These are phyloP conservation scores for Pinus taeda DNA, from an alignment of 75 land plant genomes.

Conservation along the genomic window DNA sequence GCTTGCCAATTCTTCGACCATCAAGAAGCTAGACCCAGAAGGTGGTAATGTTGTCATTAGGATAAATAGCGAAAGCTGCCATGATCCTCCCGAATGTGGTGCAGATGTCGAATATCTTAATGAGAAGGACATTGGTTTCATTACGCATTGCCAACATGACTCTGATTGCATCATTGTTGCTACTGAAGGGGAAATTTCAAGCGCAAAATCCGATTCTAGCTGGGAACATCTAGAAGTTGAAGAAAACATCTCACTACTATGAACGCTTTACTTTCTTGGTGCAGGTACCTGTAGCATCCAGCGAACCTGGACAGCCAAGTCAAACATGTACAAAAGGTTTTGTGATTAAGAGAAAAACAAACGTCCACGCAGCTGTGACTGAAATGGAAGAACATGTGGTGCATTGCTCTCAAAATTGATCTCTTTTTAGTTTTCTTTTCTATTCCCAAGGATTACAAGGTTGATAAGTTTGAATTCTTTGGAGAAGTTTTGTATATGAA, in stretches of 20 bases:
- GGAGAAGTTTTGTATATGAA: neutral
- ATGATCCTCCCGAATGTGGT: neutral
- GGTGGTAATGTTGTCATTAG: neutral
- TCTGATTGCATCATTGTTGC: neutral
- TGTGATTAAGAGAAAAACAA: neutral
- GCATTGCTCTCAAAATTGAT: neutral
- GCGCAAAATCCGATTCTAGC: constrained; percentile 4
- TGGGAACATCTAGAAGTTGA: constrained; percentile 5
- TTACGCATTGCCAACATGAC: neutral
- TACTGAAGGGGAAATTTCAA: constrained; percentile 1
- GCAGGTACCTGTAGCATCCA: neutral
- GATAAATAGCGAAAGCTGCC: neutral
- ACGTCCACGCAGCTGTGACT: neutral
- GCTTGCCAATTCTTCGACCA: neutral
- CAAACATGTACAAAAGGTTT: neutral
- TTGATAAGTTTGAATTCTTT: neutral
- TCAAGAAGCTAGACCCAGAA: neutral
- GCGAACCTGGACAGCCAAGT: neutral
- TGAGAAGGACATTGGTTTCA: neutral
- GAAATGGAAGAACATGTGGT: neutral
- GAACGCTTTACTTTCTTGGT: neutral
- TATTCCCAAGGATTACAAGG: neutral
- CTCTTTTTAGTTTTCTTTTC: neutral
- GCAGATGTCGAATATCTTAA: neutral
- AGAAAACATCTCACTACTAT: neutral